phyloP scores from a whole-genome alignment of 345 rosid species.

The Salix viminalis region DNA sequence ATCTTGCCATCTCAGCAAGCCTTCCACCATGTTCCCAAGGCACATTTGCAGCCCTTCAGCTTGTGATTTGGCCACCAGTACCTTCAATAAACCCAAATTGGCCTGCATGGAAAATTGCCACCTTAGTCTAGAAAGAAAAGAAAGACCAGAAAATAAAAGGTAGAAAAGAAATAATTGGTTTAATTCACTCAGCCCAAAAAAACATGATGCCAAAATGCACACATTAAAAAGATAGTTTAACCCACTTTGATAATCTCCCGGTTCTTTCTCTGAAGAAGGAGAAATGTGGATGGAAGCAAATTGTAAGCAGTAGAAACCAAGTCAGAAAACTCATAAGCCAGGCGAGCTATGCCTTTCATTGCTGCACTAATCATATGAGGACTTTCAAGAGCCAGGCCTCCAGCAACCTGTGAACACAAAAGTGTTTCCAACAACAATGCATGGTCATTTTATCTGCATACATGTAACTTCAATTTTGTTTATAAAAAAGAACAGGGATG shows the following conservation, averaged over 20 bases:
- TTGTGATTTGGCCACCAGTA: constrained; percentile 86
- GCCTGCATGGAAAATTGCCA: constrained; percentile 57
- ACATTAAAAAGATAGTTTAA: constrained; percentile 1
- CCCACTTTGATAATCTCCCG: constrained; percentile 81
- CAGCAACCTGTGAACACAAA: constrained; percentile 63
- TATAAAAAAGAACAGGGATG: neutral
- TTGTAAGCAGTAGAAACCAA: constrained; percentile 71
- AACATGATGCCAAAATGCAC: neutral
- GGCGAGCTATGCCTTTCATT: constrained; percentile 86
- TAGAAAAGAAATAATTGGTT: neutral
- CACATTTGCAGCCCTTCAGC: constrained; percentile 71
- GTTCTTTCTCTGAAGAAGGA: constrained; percentile 80
- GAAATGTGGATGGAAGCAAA: constrained; percentile 84
- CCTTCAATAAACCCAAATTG: constrained; percentile 82
- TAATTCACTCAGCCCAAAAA: neutral
- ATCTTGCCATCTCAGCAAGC: constrained; percentile 85
- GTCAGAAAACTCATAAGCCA: constrained; percentile 90
- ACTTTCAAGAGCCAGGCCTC: constrained; percentile 86
- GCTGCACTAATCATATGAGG: constrained; percentile 99
- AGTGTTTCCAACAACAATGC: neutral
- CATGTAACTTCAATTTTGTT: neutral
- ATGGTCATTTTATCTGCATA: neutral
- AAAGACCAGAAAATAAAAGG: neutral
- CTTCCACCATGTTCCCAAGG: constrained; percentile 69
- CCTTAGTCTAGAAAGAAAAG: neutral